Conservation (phyloP, 2,329 filamentous ascomycete species). For the Madurella fahalii region DNA sequence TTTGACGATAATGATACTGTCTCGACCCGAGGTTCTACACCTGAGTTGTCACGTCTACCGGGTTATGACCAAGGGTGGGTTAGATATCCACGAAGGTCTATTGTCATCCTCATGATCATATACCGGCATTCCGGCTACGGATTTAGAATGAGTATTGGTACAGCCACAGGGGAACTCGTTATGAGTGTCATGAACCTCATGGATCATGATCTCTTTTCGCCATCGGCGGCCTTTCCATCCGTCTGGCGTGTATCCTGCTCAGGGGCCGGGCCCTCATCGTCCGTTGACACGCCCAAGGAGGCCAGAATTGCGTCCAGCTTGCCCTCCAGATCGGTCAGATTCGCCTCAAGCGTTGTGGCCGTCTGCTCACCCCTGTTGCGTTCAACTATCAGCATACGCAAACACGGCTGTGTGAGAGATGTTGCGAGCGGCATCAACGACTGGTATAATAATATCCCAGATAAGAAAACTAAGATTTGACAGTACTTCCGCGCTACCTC, state of each 20-base stretch:
- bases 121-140: too few relatives aligned
- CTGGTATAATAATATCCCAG: too few relatives aligned
- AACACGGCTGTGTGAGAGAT: background rate
- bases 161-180: background rate
- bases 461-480: background rate
- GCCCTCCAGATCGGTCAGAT: constrained; percentile 48
- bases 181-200: background rate
- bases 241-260: constrained; percentile 6
- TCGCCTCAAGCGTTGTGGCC: constrained; percentile 49
- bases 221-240: background rate
- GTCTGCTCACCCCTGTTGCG: constrained; percentile 49
- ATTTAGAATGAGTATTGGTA: too few relatives aligned
- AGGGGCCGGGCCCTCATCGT: constrained; percentile 4
- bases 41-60: background rate
- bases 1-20: background rate
- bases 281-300: constrained; percentile 37
- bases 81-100: too few relatives aligned
- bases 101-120: too few relatives aligned
- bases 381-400: background rate
- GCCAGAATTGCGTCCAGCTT: constrained; percentile 54
- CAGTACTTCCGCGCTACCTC: background rate
- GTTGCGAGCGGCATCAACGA: background rate
- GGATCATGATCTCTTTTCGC: background rate
- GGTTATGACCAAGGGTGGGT: background rate
- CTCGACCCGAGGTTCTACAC: background rate